These are phyloP conservation scores for Mollisia scopiformis DNA, from an alignment of 2,329 filamentous ascomycete species.

Conservation along the genomic window DNA sequence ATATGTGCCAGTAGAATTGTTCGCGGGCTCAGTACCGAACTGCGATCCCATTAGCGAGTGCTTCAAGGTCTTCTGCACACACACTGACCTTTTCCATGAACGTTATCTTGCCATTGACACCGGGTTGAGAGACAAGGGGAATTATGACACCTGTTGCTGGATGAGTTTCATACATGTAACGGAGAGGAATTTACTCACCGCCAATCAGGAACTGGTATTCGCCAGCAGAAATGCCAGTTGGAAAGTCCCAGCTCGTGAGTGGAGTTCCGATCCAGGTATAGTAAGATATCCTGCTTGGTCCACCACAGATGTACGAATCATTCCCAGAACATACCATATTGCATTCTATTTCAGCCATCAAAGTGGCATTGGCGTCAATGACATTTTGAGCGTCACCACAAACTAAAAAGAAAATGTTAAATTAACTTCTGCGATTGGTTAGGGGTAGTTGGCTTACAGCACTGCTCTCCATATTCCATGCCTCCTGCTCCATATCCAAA, in stretches of 20 bases:
- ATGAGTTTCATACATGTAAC: background rate
- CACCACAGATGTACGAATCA: slow-evolving; percentile 17
- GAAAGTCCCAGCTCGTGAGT: slow-evolving; percentile 46
- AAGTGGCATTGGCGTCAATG: slow-evolving; percentile 4
- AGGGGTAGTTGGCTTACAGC: slow-evolving; percentile 16
- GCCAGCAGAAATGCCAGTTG: background rate
- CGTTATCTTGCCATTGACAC: background rate
- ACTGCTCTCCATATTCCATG: slow-evolving; percentile 20
- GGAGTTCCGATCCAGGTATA: slow-evolving; percentile 17
- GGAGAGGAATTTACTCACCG: background rate
- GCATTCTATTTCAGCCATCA: slow-evolving; percentile 18
- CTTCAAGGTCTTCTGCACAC: background rate
- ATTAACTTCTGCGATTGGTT: background rate
- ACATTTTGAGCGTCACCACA: slow-evolving; percentile 19
- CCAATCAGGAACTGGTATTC: slow-evolving; percentile 6
- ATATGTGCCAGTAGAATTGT: slow-evolving; percentile 66
- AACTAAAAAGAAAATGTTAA: background rate
- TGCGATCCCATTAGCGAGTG: background rate
- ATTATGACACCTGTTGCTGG: background rate
- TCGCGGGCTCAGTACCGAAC: slow-evolving; percentile 53
- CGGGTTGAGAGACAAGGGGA: background rate
- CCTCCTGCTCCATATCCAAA: slow-evolving; percentile 23
- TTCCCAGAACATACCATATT: slow-evolving; percentile 21
- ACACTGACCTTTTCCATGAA: slow-evolving; percentile 50
- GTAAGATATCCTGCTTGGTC: slow-evolving; percentile 16